Conservation (phyloP, 139 green algal genomes). For the Nannochloris sp. region DNA sequence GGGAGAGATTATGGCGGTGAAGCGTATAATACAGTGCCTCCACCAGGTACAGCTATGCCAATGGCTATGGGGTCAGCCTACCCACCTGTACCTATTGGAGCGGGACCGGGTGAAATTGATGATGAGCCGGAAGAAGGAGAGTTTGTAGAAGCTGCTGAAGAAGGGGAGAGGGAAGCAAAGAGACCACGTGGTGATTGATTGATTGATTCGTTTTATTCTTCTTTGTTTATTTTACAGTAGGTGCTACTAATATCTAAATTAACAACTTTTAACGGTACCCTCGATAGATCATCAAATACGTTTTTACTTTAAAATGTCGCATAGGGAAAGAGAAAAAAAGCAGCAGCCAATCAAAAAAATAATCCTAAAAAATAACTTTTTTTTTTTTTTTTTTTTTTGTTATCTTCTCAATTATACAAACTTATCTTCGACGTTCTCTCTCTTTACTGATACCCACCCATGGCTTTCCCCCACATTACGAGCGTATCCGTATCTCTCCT, state of each 20-base stretch:
- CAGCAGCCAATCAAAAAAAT: too few species aligned
- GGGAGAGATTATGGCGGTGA: constrained; percentile 4
- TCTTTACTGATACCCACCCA: constrained; percentile 34
- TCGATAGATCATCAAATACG: too few species aligned
- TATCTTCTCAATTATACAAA: background rate
- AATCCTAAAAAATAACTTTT: too few species aligned
- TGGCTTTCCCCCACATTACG: constrained; percentile 70
- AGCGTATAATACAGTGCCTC: background rate
- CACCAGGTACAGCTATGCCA: background rate
- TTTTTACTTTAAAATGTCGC: too few species aligned
- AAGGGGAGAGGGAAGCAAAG: background rate
- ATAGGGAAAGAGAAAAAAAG: too few species aligned
- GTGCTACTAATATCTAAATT: too few species aligned
- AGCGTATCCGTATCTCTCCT: constrained; percentile 73
- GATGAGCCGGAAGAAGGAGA: constrained; percentile 11
- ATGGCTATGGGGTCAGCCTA: background rate
- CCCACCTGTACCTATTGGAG: background rate
- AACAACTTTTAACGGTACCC: too few species aligned
- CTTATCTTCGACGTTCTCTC: background rate
- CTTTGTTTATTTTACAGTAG: too few species aligned
- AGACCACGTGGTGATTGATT: background rate
- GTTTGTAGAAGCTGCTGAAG: background rate
- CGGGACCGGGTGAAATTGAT: background rate
- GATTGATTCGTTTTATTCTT: too few species aligned
- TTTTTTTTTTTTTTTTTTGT: background rate